Evolutionary conservation across 192 early-diverging fungal species (phyloP), one percentile per base, ranked within the genome.

Genomic region (Spizellomyces punctatus): DNA sequence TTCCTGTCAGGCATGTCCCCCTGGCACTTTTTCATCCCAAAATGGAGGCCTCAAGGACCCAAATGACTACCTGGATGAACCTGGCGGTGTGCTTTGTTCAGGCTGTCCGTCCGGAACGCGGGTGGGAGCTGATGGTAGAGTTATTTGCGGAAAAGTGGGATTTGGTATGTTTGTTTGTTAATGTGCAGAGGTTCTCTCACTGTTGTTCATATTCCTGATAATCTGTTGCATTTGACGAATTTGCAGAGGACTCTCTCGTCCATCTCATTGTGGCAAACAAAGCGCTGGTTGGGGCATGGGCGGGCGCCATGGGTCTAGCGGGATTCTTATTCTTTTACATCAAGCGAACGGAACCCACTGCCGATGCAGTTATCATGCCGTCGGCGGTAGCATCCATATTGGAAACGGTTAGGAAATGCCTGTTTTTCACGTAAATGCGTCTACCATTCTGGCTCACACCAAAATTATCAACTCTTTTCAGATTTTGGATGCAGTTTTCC

Each of bases 21-120:
- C 52, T 10, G 67, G 67, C 9, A 69, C 67, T 7, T 69, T 41
- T 42, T 69, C 67, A 7, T 69, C 67, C 1, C 17, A 17, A 8
- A 58, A 21, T 1, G 0, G 6, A 17, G 12, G 36, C 5, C 2
- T 22, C 12, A 45, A 16, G 17, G 19, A 42, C 16, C 6, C 19
- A 16, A 61, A 61, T 5, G 42, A 19, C 5, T 14, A 22, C 19
- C 1, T 42, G 16, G 67, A 69, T 58, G 48, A 69, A 42, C 3
- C 17, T 3, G 67, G 22, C 6, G 67, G 41, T 16, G 43, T 69
- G 9, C 43, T 41, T 6, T 69, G 67, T 57, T 48, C 58, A 9
- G 67, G 67, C n/a, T 69, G 67, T 69, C 67, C 67, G 12, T 22
- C 67, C 10, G 67, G 67, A 14, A 69, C 67, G 21, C 50, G 56